phyloP scores from a whole-genome alignment of 495 filamentous ascomycete genomes.

The Neurospora sp. region DNA sequence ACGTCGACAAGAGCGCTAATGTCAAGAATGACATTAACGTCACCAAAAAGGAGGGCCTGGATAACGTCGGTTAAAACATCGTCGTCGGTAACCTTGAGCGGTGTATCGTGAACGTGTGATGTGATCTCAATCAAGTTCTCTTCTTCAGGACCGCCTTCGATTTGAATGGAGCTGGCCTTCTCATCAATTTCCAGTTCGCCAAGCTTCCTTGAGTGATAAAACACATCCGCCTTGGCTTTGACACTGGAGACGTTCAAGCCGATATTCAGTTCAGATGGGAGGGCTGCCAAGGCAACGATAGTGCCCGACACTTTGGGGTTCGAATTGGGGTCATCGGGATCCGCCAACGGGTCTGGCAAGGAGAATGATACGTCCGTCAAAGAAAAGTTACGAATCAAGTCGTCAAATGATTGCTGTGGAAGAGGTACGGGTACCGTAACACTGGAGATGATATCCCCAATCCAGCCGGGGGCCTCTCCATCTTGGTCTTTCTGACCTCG shows the following conservation, averaged over 20 bases:
- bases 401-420: constrained; percentile 67
- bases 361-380: constrained; percentile 74
- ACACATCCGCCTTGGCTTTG: constrained; percentile 67
- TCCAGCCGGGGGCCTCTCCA: constrained; percentile 63
- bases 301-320: constrained; percentile 72
- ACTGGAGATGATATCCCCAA: constrained; percentile 66
- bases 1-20: constrained; percentile 80
- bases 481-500: constrained; percentile 60
- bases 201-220: constrained; percentile 62
- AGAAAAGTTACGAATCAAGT: constrained; percentile 76
- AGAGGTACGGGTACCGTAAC: constrained; percentile 79
- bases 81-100: constrained; percentile 68
- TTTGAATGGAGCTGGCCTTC: constrained; percentile 63
- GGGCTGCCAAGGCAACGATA: constrained; percentile 60
- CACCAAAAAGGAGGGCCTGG: constrained; percentile 63
- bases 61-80: constrained; percentile 67
- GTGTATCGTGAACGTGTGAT: constrained; percentile 65
- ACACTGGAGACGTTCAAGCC: constrained; percentile 63
- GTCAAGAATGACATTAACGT: constrained; percentile 49
- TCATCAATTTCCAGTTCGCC: constrained; percentile 64
- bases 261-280: constrained; percentile 83
- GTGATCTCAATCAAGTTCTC: constrained; percentile 56
- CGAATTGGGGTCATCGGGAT: constrained; percentile 62
- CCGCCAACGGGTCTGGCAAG: constrained; percentile 66
- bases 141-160: constrained; percentile 41